Base-by-base conservation (phyloP, 2,329 filamentous ascomycete species). In the Pestalotiopsis sp. region DNA sequence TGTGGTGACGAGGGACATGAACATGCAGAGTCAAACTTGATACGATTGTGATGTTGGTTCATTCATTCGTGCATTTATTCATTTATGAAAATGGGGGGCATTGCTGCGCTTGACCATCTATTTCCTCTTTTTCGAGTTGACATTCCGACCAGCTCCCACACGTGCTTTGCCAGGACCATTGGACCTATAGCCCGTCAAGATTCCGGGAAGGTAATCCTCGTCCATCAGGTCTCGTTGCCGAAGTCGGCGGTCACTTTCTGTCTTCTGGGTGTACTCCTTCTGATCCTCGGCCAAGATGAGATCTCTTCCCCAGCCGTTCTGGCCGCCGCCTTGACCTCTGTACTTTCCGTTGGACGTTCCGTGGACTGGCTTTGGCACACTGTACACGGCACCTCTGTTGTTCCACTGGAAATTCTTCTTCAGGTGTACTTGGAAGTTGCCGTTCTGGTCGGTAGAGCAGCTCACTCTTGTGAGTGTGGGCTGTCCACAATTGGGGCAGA, bases 401-500 rank as follows among this genome's bases (percentile, higher is more conserved):
- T 97, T 98, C 91, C 91, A 97, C 81, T 98, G 94, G 85, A 96
- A 97, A 79, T 97, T 97, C 80, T 90, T 91, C 85, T 97, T 97
- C 68, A 99, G 84, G 77, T 98, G 93, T 68, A 99, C 81, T 68
- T 87, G 90, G 82, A 98, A 97, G 73, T 91, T 89, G 64, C 96
- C 96, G 64, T 89, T 87, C 30, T 89, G 84, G 75, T 94, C 91
- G 3, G 94, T 98, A 35, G 92, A 92, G 85, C 94, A 98, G 26
- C 91, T 91, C 0, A 94, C 92, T 70, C 95, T 89, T 7, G 91
- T 94, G 26, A 99, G 85, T 0, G 94, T 95, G 1, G 93, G 87
- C 77, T 97, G 94, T 13, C 96, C 96, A 78, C 96, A 99, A 64
- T 91, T 88, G 1, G 93, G 91, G 79, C 96, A 99, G 84, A 99